Base-by-base conservation (phyloP, 2,329 filamentous ascomycete genomes). In the Periglandula ipomoeae region DNA sequence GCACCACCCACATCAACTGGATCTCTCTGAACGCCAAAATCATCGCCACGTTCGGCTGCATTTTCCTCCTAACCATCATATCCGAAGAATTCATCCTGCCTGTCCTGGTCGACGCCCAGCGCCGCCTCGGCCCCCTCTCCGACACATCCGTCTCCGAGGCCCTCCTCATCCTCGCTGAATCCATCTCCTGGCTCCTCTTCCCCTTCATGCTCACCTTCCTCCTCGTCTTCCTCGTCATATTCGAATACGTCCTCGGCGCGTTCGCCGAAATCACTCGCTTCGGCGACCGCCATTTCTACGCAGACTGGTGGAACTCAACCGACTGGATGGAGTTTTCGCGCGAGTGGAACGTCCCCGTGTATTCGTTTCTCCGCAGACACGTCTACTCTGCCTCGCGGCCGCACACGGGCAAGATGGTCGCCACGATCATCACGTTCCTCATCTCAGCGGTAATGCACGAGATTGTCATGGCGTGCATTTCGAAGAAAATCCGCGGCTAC, bases 331-430 rank as follows among this genome's bases (percentile, higher is more conserved):
- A 96, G 68, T 98, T 97, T 69, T 90, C 84, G 10, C 82, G 89
- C 55, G 87, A 96, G 71, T 97, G 93, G 91, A 97, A 97, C 64
- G 81, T 95, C n/a, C 91, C 91, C 40, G 91, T 96, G 6, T 93
- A 97, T 70, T 86, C 90, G 62, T 98, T 96, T 71, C 85, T 97
- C 59, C 84, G 90, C 7, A 80, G 93, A 22, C 93, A 98, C 67
- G 91, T 98, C 55, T 98, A 97, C 69, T 85, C 82, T 50, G 89
- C 89, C 2, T 86, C 84, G 11, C 76, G 87, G 9, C 81, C 83
- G 11, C 82, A 85, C 57, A 83, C 94, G 59, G 90, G 88, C 19
- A 81, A 83, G 50, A 75, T 78, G 15, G 74, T 85, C 49, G 90
- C 93, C 23, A 97, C 90, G 23, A 70, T 89, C 52, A 87, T 95